A percentile compares a stretch with the other conserved stretches of the same genome.
These are phyloP conservation scores for Tetrahymena borealis DNA, from an alignment of 73 alveolate species.

Conservation along the genomic window DNA sequence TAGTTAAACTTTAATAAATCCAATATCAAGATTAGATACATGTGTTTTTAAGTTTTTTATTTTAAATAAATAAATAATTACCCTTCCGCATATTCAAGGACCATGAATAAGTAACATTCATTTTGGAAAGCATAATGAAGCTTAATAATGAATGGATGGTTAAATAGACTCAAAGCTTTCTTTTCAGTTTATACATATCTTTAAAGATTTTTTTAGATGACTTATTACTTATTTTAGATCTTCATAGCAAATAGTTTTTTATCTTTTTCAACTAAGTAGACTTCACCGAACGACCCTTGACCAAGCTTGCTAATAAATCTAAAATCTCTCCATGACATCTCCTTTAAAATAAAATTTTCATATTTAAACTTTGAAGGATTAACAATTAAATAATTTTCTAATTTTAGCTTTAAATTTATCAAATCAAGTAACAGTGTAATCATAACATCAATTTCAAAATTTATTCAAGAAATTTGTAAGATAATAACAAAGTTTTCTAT, in stretches of 20 bases:
- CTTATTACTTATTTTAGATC: constrained; percentile 49
- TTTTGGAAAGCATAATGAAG: constrained; percentile 77
- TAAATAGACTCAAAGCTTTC: constrained; percentile 58
- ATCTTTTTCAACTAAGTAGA: constrained; percentile 23
- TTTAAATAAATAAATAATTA: not conserved
- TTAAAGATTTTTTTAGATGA: constrained; percentile 51
- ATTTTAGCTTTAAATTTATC: not conserved
- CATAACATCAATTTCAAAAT: not conserved
- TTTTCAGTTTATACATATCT: constrained; percentile 73
- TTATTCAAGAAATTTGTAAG: too few species aligned
- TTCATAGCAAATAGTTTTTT: constrained; percentile 47
- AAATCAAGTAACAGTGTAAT: not conserved
- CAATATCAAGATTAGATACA: too few species aligned
- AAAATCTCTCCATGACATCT: constrained; percentile 12
- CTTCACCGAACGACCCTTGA: constrained; percentile 47
- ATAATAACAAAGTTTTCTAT: too few species aligned
- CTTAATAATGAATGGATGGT: constrained; percentile 71
- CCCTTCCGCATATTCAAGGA: constrained; percentile 80
- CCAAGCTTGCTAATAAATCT: constrained; percentile 30
- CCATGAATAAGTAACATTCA: constrained; percentile 60
- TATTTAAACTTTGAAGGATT: not conserved
- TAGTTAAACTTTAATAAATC: too few species aligned
- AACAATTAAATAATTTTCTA: not conserved
- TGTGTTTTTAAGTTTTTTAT: too few species aligned
- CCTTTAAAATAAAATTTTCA: not conserved